Evolutionary conservation across 306 rosid genomes (phyloP).

Genomic region (Vicia villosa): DNA sequence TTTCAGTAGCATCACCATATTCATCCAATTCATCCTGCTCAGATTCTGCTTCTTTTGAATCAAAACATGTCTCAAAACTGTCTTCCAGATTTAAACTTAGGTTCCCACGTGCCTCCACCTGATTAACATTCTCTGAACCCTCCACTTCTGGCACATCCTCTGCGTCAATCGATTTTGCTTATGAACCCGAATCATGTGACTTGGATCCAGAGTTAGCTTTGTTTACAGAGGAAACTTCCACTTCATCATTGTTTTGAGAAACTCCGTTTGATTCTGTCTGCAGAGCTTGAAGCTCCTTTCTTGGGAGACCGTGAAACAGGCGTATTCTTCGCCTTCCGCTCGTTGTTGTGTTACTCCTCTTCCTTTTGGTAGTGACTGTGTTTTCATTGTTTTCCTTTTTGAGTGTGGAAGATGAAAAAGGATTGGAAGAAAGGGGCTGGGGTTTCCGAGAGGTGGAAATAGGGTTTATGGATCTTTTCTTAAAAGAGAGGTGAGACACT

Average conservation of each 20-base stretch:
- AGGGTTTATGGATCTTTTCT: too few species aligned
- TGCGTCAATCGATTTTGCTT: neutral
- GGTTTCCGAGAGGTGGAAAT: too few species aligned
- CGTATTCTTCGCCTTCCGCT: too few species aligned
- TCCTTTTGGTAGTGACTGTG: too few species aligned
- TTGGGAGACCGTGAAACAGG: too few species aligned
- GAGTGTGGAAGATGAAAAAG: too few species aligned
- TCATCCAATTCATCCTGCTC: slow-evolving; percentile 8
- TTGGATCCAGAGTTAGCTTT: neutral
- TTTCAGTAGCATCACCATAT: slow-evolving; percentile 16
- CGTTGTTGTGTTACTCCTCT: too few species aligned
- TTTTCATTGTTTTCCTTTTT: too few species aligned
- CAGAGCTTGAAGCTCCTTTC: too few species aligned
- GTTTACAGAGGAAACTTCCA: slow-evolving; percentile 41
- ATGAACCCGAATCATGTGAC: neutral
- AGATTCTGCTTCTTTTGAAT: slow-evolving; percentile 28
- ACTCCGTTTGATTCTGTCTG: slow-evolving; percentile 30
- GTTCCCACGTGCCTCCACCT: neutral
- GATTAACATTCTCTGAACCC: neutral
- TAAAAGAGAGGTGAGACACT: too few species aligned
- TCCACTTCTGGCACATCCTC: slow-evolving; percentile 14
- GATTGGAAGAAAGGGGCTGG: too few species aligned
- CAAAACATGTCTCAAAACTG: slow-evolving; percentile 9
- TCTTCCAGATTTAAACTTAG: slow-evolving; percentile 13
- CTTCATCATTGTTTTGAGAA: slow-evolving; percentile 34